Base-by-base conservation (phyloP, 805 yeast species). In the Komagataella pastoris region DNA sequence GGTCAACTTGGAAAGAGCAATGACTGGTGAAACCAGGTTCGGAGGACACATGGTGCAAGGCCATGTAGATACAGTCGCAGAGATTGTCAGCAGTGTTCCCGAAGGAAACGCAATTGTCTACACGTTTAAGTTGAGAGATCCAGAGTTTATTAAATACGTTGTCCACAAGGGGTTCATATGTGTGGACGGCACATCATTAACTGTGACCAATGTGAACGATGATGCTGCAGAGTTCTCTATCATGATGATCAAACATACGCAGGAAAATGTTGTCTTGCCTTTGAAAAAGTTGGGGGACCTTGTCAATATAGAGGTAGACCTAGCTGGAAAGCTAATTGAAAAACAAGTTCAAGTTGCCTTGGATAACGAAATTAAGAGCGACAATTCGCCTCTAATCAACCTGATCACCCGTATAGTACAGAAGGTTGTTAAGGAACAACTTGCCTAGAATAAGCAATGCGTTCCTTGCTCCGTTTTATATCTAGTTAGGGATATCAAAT, bases 11-110 rank as follows among this genome's bases (percentile, higher is more conserved):
- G 99, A 93, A 65, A 74, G 99, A 54, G 99, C 99, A 0, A 88
- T 93, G 36, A 72, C 81, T 2, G 73, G 71, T 12, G 88, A 86
- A 51, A 87, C 81, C 6, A 73, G 99, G 56, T 80, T 90, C 60
- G 99, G 99, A 21, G 99, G 99, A 0, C 99, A 93, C 66, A 79
- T 91, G 56, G 99, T 93, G 2, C 99, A 93, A 61, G 99, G 99
- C 5, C 99, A 93, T 69, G 88, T 93, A 24, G 99, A 93, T 64
- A 87, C 97, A 0, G 75, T 83, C 43, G 97, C 97, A 2, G 65
- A 64, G 43, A 83, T 91, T 45, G 73, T 75, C 1, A 64, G 67
- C 0, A 73, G 67, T 24, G 66, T 57, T 7, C 68, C 76, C 1
- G 97, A 90, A 61, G 85, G 81, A 1, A 87, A 88, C 64, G 83